Evolutionary conservation across 148 eudicot species (phyloP).

Genomic region (Agrostemma githago): DNA sequence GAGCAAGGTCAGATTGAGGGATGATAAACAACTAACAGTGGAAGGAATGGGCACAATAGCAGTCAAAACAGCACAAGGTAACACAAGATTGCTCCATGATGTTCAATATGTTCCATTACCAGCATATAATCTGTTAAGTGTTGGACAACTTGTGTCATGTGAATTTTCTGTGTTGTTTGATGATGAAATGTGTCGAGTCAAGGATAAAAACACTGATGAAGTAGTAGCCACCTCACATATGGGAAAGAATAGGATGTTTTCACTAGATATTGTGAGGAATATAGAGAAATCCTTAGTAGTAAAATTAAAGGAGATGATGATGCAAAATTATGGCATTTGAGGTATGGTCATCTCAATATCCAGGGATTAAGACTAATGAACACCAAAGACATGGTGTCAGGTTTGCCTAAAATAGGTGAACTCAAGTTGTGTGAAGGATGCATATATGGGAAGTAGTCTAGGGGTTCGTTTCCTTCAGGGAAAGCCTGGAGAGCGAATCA

Average conservation of each 20-base stretch:
- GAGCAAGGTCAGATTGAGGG: background rate
- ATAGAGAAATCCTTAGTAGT: too few relatives aligned
- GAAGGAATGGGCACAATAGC: too few relatives aligned
- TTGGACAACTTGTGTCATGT: too few relatives aligned
- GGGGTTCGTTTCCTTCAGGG: constrained; percentile 9
- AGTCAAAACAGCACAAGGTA: too few relatives aligned
- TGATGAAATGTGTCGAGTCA: too few relatives aligned
- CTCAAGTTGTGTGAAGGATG: constrained; percentile 7
- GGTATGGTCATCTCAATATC: constrained; percentile 20
- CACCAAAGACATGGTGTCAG: constrained; percentile 13
- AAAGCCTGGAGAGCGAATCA: constrained; percentile 9
- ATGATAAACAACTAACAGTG: too few relatives aligned
- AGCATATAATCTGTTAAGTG: background rate
- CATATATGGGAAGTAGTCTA: constrained; percentile 4
- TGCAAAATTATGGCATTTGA: background rate
- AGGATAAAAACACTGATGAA: background rate
- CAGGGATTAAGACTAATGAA: constrained; percentile 4
- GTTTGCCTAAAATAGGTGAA: constrained; percentile 16
- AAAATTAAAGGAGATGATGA: too few relatives aligned
- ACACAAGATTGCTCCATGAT: background rate
- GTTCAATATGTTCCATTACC: background rate
- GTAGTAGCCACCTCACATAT: background rate
- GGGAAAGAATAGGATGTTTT: background rate
- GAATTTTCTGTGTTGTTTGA: too few relatives aligned
- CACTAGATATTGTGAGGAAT: too few relatives aligned